Base-by-base conservation (phyloP, 805 yeast species). In the Metschnikowia hibisci region DNA sequence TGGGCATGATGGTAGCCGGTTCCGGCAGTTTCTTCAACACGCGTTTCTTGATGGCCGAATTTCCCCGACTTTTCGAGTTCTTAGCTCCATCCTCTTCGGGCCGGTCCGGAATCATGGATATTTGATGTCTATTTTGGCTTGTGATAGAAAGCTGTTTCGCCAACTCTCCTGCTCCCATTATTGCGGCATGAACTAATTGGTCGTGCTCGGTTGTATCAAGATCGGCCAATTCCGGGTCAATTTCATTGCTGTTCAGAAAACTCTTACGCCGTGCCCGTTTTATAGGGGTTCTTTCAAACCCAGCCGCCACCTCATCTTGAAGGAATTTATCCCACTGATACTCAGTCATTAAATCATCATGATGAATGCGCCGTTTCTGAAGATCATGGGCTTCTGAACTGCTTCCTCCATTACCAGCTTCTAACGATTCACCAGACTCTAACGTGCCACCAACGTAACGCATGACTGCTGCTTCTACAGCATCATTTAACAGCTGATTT, bases 391-490 rank as follows among this genome's bases (percentile, higher is more conserved):
- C 27, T 9, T 32, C 45, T 9, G 29, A 4, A 10, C 41, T 44
- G 14, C 33, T 16, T 11, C 37, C 44, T 12, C 26, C 23, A 13
- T 9, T 25, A 7, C 33, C 49, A 6, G 42, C 44, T 14, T 36
- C 32, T 20, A 42, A 28, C n/a, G 39, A 50, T 7, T 39, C 49
- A 7, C 42, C 47, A 18, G 52, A 18, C 13, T 70, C 78, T 32
- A 82, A 61, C 1, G 81, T 75, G 6, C 82, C 84, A 14, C 84
- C 87, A 11, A 84, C 91, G 52, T 78, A 77, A 43, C 77, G 74
- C 78, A 84, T 72, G 13, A 85, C 89, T 0, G 89, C 93, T 13
- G 85, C 93, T 54, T 84, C 93, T 3, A 84, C 93, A 11, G 78
- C 80, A 44, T 70, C 75, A 39, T 65, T 70, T 26, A 70, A 56